A percentile compares a stretch with the other conserved stretches of the same genome.
These are phyloP conservation scores for Boletus albobrunnescens DNA, from an alignment of 1,284 basidiomycete species.

Conservation along the genomic window DNA sequence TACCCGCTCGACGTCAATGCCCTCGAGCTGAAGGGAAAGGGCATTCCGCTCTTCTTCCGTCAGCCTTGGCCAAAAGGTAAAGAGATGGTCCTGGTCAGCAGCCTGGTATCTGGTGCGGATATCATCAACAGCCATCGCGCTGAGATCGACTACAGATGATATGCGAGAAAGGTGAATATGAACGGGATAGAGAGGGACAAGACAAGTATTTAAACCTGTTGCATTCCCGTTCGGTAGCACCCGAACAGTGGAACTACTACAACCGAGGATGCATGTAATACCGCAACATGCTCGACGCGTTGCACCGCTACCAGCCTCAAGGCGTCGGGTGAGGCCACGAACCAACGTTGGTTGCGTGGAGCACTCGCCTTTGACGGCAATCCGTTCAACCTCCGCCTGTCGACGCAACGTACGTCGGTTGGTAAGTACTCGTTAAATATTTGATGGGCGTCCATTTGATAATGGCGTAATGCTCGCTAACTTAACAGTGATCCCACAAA, in stretches of 20 bases:
- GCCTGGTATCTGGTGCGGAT: conserved; percentile 63
- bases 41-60: conserved; percentile 58
- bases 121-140: conserved; percentile 45
- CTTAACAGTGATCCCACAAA: too few species aligned
- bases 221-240: conserved; percentile 19
- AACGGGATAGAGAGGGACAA: too few species aligned
- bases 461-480: too few species aligned
- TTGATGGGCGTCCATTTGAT: too few species aligned
- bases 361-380: not conserved
- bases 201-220: conserved; percentile 20
- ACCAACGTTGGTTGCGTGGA: too few species aligned
- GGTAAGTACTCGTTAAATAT: too few species aligned
- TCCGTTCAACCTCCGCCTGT: not conserved
- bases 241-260: conserved; percentile 21
- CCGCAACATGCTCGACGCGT: not conserved
- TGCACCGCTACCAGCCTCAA: too few species aligned
- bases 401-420: too few species aligned
- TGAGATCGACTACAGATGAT: conserved; percentile 6
- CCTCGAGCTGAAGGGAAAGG: conserved; percentile 72
- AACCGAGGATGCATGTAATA: conserved; percentile 3
- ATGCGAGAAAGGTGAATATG: conserved; percentile 11
- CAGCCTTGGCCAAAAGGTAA: conserved; percentile 83
- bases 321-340: too few species aligned
- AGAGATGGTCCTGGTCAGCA: conserved; percentile 86
- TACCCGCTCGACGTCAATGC: conserved; percentile 86